A percentile compares a stretch with the other conserved stretches of the same genome.
These are phyloP conservation scores for Fusarium camptoceras DNA, from an alignment of 2,329 filamentous ascomycete species.

Conservation along the genomic window DNA sequence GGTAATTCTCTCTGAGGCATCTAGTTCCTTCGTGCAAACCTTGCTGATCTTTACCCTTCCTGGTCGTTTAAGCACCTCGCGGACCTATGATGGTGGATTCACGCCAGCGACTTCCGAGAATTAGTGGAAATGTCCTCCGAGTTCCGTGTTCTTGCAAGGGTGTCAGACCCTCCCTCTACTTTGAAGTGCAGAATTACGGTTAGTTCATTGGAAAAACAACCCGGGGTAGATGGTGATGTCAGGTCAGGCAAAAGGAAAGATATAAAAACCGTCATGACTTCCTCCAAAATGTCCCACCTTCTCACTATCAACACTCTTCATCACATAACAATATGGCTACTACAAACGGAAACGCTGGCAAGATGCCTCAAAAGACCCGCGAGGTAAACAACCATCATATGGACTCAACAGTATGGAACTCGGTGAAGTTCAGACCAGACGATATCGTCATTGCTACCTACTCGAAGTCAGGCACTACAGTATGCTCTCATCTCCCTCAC, in stretches of 20 bases:
- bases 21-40: neutral
- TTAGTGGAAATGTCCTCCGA: neutral
- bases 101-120: neutral
- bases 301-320: neutral
- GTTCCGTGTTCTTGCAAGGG: neutral
- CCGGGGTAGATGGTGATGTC: neutral
- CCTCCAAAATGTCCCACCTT: no score
- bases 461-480: slow-evolving; percentile 21
- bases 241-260: neutral
- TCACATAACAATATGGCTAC: neutral
- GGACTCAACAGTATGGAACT: slow-evolving; percentile 21
- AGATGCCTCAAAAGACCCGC: slow-evolving; percentile 12
- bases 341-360: neutral
- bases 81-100: neutral
- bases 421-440: slow-evolving; percentile 10
- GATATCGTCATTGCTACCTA: slow-evolving; percentile 19
- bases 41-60: neutral
- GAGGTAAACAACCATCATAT: slow-evolving; percentile 24
- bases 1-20: neutral
- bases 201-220: neutral
- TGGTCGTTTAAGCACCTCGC: neutral
- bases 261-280: neutral
- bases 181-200: no score
- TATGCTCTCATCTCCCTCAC: neutral
- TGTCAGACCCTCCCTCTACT: neutral